These are phyloP conservation scores for Chalciporus sphaerocephalus DNA, from an alignment of 768 basidiomycete species.

Conservation along the genomic window DNA sequence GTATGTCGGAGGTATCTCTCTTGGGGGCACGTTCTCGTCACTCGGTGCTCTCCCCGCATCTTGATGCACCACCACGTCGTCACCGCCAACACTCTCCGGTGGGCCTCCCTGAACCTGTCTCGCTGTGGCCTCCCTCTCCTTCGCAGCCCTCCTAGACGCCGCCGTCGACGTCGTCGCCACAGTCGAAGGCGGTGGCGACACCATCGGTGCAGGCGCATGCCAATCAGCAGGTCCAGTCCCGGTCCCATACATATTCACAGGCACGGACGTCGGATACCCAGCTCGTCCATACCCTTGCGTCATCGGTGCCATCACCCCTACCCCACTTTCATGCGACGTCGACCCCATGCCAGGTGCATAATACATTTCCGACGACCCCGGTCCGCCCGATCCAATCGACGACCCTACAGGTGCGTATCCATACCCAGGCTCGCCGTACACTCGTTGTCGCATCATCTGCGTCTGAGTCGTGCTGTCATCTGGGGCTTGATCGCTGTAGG, in stretches of 20 bases:
- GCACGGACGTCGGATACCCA: constrained; percentile 4
- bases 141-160: constrained; percentile 10
- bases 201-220: constrained; percentile 11
- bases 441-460: constrained; percentile 22
- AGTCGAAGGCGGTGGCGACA: constrained; percentile 26
- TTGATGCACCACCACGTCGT: constrained; percentile 27
- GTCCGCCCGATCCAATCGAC: not conserved
- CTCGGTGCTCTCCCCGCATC: constrained; percentile 25
- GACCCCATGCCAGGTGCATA: constrained; percentile 1
- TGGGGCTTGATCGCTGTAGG: constrained; percentile 2
- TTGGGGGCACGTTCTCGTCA: constrained; percentile 16
- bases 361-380: constrained; percentile 7
- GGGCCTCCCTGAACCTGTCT: too few species aligned
- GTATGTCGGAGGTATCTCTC: constrained; percentile 28
- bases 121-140: constrained; percentile 24
- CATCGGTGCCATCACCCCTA: too few species aligned
- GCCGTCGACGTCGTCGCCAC: constrained; percentile 5
- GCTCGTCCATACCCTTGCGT: constrained; percentile 3
- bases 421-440: constrained; percentile 11
- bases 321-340: not conserved
- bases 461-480: constrained; percentile 3
- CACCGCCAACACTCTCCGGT: constrained; percentile 11
- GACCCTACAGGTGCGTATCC: constrained; percentile 6
- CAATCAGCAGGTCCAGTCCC: constrained; percentile 18
- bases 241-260: constrained; percentile 12